Percentiles rank a stretch among this genome's conserved stretches.
phyloP scores from a whole-genome alignment of 2,329 filamentous ascomycete genomes.

The Fusarium drepaniforme region DNA sequence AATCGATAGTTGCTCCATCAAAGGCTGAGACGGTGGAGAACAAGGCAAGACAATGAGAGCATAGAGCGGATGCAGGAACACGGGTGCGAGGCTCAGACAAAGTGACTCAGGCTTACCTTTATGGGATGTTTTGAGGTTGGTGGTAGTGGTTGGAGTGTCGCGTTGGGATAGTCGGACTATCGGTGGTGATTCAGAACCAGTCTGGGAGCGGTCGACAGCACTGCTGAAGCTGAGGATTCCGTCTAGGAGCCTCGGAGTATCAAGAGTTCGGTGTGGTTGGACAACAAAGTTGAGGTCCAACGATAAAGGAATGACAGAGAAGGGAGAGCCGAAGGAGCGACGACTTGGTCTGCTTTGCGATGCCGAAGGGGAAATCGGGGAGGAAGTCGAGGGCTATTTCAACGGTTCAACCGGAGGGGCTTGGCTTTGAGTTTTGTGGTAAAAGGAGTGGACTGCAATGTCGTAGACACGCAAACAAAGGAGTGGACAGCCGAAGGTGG shows the following conservation, averaged over 20 bases:
- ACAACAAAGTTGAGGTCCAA: conserved; percentile 38
- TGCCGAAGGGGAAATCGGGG: conserved; percentile 25
- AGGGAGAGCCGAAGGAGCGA: conserved; percentile 39
- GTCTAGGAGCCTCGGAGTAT: conserved; percentile 40
- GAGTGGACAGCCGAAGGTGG: conserved; percentile 37
- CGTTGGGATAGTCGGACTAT: conserved; percentile 14
- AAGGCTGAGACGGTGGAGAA: conserved; percentile 29
- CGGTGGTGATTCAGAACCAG: conserved; percentile 43
- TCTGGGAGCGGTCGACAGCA: conserved; percentile 40
- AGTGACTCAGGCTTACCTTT: conserved; percentile 37
- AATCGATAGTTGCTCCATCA: conserved; percentile 27
- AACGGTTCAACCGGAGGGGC: conserved; percentile 45
- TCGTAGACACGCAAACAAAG: conserved; percentile 48
- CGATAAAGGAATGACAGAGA: conserved; percentile 41
- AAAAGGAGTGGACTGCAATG: conserved; percentile 51
- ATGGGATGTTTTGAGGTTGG: conserved; percentile 11
- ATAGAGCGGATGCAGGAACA: conserved; percentile 30
- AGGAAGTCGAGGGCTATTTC: conserved; percentile 42
- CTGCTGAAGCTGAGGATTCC: conserved; percentile 40
- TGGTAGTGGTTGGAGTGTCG: conserved; percentile 13
- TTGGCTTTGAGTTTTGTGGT: conserved; percentile 37
- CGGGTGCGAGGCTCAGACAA: conserved; percentile 16
- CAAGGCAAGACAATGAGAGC: conserved; percentile 32
- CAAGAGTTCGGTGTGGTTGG: conserved; percentile 37
- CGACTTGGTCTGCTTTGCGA: conserved; percentile 36